phyloP scores from a whole-genome alignment of 1,284 basidiomycete genomes.

The Sporisorium iseilematis-ciliati region DNA sequence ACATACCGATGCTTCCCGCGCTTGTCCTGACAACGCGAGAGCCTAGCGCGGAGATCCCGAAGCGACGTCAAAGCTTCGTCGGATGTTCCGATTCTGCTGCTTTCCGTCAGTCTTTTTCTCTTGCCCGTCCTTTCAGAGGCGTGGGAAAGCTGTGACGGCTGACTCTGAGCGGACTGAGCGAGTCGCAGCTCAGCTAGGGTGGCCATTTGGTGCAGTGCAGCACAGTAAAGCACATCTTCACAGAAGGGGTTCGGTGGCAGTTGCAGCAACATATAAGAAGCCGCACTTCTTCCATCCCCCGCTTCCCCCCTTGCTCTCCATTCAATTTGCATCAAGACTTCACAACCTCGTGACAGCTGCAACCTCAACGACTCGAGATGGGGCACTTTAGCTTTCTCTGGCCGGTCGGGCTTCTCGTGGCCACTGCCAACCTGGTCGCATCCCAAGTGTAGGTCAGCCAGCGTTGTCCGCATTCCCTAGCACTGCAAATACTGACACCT shows the following conservation, averaged over 20 bases:
- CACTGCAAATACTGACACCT: background rate
- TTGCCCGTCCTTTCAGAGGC: background rate
- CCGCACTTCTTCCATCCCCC: background rate
- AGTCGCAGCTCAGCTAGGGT: background rate
- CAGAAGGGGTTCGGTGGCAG: background rate
- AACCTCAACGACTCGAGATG: conserved; percentile 6
- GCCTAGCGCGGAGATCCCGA: background rate
- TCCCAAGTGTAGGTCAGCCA: conserved; percentile 14
- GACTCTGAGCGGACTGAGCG: background rate
- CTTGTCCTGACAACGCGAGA: background rate
- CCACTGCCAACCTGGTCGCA: background rate
- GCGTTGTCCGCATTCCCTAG: too few species aligned
- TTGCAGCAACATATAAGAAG: conserved; percentile 7
- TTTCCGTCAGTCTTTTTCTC: background rate
- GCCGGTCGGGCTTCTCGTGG: background rate
- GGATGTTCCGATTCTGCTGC: conserved; percentile 1
- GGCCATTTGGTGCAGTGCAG: background rate
- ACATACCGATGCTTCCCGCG: background rate
- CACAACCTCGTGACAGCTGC: background rate
- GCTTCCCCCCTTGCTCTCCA: background rate
- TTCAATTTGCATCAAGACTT: background rate
- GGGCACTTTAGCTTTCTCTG: background rate
- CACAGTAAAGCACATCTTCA: background rate
- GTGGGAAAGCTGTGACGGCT: background rate
- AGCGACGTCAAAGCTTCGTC: background rate